A percentile compares a stretch with the other conserved stretches of the same genome.
phyloP scores from a whole-genome alignment of 164 flowering plant species.

The Euptelea pleiosperma region DNA sequence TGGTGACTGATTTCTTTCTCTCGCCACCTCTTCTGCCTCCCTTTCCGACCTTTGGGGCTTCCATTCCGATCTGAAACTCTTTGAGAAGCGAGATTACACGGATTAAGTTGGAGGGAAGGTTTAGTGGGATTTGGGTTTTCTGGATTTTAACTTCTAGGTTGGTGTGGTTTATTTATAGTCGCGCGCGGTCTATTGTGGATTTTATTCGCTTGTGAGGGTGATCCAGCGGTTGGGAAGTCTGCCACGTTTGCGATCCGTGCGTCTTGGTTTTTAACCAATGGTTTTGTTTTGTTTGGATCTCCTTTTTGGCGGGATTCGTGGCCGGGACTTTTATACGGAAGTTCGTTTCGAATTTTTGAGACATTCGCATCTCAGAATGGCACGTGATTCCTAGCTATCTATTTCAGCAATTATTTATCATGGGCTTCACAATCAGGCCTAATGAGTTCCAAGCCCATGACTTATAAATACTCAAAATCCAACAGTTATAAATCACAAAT shows the following conservation, averaged over 20 bases:
- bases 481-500: too few species aligned
- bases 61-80: too few species aligned
- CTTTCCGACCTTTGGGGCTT: slow-evolving; percentile 3
- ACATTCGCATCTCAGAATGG: too few species aligned
- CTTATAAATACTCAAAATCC: too few species aligned
- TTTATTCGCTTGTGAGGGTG: background rate
- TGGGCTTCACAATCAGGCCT: too few species aligned
- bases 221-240: background rate
- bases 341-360: too few species aligned
- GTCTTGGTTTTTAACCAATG: background rate
- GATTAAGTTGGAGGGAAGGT: background rate
- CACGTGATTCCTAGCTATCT: too few species aligned
- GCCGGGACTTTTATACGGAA: too few species aligned
- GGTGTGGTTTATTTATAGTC: background rate
- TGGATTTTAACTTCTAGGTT: background rate
- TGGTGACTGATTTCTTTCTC: slow-evolving; percentile 13
- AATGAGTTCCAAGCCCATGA: too few species aligned
- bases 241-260: slow-evolving; percentile 7
- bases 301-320: too few species aligned
- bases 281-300: background rate
- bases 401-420: too few species aligned
- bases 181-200: background rate
- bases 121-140: background rate
- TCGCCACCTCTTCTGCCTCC: slow-evolving; percentile 15
- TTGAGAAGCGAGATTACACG: background rate